Evolutionary conservation across 129 eudicot genomes (phyloP).

Genomic region (Silybum marianum): DNA sequence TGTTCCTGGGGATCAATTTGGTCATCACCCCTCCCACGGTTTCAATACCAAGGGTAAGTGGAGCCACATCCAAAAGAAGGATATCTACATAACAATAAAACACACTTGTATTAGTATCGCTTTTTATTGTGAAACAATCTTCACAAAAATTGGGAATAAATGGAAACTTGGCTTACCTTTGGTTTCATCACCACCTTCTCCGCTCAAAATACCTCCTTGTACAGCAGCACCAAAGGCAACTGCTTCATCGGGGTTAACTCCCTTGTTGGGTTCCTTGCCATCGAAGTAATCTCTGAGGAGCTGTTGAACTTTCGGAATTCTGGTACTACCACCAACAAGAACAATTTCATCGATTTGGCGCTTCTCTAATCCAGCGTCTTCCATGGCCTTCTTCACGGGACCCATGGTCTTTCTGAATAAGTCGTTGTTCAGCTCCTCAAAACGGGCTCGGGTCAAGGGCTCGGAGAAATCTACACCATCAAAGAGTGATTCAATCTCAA

Average conservation of each 20-base stretch:
- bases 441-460: slow-evolving; percentile 77
- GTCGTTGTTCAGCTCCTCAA: slow-evolving; percentile 72
- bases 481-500: slow-evolving; percentile 70
- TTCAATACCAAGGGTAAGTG: slow-evolving; percentile 72
- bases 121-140: neutral
- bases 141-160: neutral
- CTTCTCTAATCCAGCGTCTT: slow-evolving; percentile 60
- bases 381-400: slow-evolving; percentile 79
- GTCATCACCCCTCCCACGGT: slow-evolving; percentile 82
- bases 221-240: slow-evolving; percentile 82
- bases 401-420: slow-evolving; percentile 79
- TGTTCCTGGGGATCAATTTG: slow-evolving; percentile 77
- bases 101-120: neutral
- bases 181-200: slow-evolving; percentile 79
- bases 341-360: slow-evolving; percentile 70
- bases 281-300: slow-evolving; percentile 66
- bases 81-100: slow-evolving; percentile 8
- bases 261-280: slow-evolving; percentile 73
- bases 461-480: slow-evolving; percentile 77
- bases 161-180: slow-evolving; percentile 43
- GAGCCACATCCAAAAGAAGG: slow-evolving; percentile 76
- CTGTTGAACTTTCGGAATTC: slow-evolving; percentile 76
- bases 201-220: slow-evolving; percentile 73
- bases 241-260: slow-evolving; percentile 77
- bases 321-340: slow-evolving; percentile 83